Evolutionary conservation across 176 grass and related monocot genomes (phyloP).

Genomic region (Oropetium thomaeum): DNA sequence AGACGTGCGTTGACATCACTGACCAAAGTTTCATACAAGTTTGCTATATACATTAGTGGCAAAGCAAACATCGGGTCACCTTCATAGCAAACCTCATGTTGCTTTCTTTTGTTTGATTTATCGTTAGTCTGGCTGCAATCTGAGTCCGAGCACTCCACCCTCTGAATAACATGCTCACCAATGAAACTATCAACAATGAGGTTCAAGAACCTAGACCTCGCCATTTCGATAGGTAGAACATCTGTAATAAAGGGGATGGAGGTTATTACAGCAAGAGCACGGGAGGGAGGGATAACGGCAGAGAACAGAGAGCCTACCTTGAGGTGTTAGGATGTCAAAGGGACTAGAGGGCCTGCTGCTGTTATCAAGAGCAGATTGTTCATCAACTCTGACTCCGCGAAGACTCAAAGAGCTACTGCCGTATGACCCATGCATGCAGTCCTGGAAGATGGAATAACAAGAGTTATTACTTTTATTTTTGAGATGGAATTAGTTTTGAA

Average conservation of each 20-base stretch:
- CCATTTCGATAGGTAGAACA: conserved; percentile 67
- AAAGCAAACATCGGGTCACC: conserved; percentile 72
- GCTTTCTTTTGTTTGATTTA: conserved; percentile 80
- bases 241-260: conserved; percentile 36
- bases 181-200: conserved; percentile 77
- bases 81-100: conserved; percentile 54
- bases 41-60: conserved; percentile 93
- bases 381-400: conserved; percentile 51
- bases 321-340: conserved; percentile 56
- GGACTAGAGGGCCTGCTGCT: conserved; percentile 60
- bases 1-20: conserved; percentile 60
- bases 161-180: conserved; percentile 63
- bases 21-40: conserved; percentile 88
- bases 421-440: conserved; percentile 61
- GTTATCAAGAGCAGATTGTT: conserved; percentile 61
- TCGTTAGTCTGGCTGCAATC: conserved; percentile 40
- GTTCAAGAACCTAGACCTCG: conserved; percentile 70
- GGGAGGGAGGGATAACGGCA: neutral
- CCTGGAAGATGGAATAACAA: conserved; percentile 33
- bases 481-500: neutral
- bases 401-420: conserved; percentile 62
- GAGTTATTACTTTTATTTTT: neutral
- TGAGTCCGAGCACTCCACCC: conserved; percentile 43
- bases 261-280: neutral
- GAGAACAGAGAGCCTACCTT: conserved; percentile 41